Evolutionary conservation across 345 rosid species (phyloP).

Genomic region (Lepidium sativum): DNA sequence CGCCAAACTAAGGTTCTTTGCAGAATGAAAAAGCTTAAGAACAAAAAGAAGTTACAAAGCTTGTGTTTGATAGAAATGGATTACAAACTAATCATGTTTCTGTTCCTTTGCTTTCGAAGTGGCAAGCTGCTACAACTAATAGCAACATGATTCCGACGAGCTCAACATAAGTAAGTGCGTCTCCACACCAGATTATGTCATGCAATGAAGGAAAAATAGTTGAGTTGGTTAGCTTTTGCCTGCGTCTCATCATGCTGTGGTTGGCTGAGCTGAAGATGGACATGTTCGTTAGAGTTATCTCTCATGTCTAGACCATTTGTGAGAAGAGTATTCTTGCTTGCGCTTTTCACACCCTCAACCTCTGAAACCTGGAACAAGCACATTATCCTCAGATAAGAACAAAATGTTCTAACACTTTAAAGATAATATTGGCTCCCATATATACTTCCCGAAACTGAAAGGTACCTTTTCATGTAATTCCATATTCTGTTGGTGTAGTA

Average conservation of each 20-base stretch:
- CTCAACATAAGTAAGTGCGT: not conserved
- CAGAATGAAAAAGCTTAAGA: not conserved
- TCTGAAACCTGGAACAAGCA: constrained; percentile 46
- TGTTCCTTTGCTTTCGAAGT: constrained; percentile 38
- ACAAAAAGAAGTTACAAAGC: not conserved
- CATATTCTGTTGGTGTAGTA: constrained; percentile 42
- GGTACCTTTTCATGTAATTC: constrained; percentile 52
- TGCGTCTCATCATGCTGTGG: constrained; percentile 51
- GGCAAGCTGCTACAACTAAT: constrained; percentile 53
- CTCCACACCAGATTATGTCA: not conserved
- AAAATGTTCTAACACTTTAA: constrained; percentile 10
- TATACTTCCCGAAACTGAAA: not conserved
- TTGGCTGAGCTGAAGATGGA: constrained; percentile 84
- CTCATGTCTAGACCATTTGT: constrained; percentile 38
- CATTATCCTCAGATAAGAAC: constrained; percentile 4
- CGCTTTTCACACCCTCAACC: constrained; percentile 42
- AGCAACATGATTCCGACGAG: not conserved
- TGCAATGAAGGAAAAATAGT: constrained; percentile 38
- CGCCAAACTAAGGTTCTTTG: not conserved
- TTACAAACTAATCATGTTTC: constrained; percentile 23
- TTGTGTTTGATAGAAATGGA: constrained; percentile 10
- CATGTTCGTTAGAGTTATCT: constrained; percentile 50
- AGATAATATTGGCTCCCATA: not conserved
- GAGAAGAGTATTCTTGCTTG: constrained; percentile 32
- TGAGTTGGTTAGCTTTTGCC: constrained; percentile 42